Conservation (phyloP, 1,139 yeast species). For the Scheffersomyces illinoinensis region DNA sequence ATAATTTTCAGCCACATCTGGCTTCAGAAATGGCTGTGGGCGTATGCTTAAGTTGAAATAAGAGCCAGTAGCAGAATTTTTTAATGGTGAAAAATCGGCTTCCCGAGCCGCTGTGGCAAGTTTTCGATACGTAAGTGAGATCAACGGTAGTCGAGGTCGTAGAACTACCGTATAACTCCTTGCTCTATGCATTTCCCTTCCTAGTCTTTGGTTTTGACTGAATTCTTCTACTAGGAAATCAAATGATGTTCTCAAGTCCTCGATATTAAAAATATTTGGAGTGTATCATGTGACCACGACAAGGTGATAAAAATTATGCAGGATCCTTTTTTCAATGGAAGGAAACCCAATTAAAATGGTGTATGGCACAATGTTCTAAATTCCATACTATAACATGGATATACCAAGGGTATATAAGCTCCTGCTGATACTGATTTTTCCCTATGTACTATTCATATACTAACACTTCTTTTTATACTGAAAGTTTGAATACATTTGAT, state of each 20-base stretch:
- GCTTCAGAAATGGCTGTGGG: slow-evolving; percentile 7
- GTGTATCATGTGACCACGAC: background rate
- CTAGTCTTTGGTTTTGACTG: background rate
- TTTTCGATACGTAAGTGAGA: slow-evolving; percentile 1
- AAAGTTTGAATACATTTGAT: no score
- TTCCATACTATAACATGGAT: no score
- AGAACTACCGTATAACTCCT: background rate
- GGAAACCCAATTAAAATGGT: no score
- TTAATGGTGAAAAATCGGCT: background rate
- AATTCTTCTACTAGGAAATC: background rate
- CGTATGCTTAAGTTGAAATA: slow-evolving; percentile 2
- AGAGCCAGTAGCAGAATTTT: background rate
- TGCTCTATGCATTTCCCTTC: background rate
- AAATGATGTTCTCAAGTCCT: background rate
- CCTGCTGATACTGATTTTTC: no score
- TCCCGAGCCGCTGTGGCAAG: background rate
- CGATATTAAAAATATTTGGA: background rate
- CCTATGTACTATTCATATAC: no score
- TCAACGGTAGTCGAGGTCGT: background rate
- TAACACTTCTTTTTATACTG: no score
- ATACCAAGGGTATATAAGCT: no score
- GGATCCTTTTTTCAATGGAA: no score
- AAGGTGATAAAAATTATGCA: background rate
- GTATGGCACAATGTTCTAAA: no score
- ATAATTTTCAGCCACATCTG: slow-evolving; percentile 4